Evolutionary conservation across 176 grass and related monocot genomes (phyloP).

Genomic region (Otatea glauca): DNA sequence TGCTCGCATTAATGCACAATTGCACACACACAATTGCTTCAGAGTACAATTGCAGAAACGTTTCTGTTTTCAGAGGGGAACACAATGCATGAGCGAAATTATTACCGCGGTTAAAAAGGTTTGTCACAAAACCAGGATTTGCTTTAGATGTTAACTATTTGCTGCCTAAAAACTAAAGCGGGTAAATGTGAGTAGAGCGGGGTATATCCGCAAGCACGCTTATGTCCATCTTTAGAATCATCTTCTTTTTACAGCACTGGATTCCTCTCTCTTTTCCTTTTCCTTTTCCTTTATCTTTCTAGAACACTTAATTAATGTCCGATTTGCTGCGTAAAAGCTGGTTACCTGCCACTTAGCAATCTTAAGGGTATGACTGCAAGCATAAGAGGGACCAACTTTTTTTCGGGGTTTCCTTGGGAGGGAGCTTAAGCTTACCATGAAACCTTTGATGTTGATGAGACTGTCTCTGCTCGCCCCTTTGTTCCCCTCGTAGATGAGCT

Average conservation of each 20-base stretch:
- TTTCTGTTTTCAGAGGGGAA: background rate
- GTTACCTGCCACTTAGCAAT: background rate
- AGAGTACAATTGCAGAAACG: background rate
- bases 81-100: constrained; percentile 8
- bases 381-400: background rate
- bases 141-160: background rate
- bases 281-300: constrained; percentile 53
- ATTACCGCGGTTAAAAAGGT: constrained; percentile 25
- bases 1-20: background rate
- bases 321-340: constrained; percentile 36
- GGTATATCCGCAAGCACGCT: constrained; percentile 44
- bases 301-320: constrained; percentile 32
- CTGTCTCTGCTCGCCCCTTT: constrained; percentile 58
- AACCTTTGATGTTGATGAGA: constrained; percentile 84
- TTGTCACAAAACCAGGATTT: background rate
- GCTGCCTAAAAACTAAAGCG: constrained; percentile 10
- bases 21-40: background rate
- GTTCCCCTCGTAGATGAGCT: constrained; percentile 86
- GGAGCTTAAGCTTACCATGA: constrained; percentile 74
- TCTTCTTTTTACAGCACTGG: constrained; percentile 37
- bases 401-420: background rate
- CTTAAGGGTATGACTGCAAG: constrained; percentile 36
- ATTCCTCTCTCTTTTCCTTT: constrained; percentile 28
- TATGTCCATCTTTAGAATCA: constrained; percentile 36
- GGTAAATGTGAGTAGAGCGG: background rate